phyloP scores from a whole-genome alignment of 192 early-diverging fungal genomes.

The Phycomyces blakesleeanus region DNA sequence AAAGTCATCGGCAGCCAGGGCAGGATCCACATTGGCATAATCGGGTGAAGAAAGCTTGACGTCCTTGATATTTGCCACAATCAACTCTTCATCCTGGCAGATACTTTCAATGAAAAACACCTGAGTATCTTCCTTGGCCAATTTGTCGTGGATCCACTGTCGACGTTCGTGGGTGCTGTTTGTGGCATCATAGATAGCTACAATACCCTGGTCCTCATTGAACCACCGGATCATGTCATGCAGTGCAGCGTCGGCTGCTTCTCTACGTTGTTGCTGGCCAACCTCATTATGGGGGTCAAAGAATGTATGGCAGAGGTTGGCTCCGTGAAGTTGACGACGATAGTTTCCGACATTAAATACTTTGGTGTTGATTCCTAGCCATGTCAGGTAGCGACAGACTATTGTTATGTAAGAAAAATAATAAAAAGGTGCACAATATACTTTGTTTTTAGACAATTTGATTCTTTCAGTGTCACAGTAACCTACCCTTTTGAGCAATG shows the following conservation, averaged over 20 bases:
- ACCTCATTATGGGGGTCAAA: constrained; percentile 85
- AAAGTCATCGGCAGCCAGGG: constrained; percentile 87
- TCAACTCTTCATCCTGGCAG: constrained; percentile 85
- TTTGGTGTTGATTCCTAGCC: constrained; percentile 89
- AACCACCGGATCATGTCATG: constrained; percentile 94
- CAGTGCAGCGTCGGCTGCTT: constrained; percentile 81
- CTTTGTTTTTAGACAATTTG: no score
- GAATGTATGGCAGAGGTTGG: constrained; percentile 75
- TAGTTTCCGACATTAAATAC: constrained; percentile 99
- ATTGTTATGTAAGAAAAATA: background rate
- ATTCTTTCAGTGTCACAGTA: background rate
- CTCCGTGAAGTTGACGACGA: constrained; percentile 83
- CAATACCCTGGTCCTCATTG: constrained; percentile 71
- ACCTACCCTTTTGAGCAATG: constrained; percentile 84
- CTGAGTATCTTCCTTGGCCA: constrained; percentile 71
- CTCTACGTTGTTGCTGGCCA: constrained; percentile 64
- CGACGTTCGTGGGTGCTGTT: constrained; percentile 89
- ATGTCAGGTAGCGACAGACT: constrained; percentile 91
- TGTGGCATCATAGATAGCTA: constrained; percentile 98
- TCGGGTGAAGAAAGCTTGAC: constrained; percentile 95
- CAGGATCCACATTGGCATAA: constrained; percentile 84
- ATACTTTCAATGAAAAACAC: constrained; percentile 96
- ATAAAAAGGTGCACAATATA: background rate
- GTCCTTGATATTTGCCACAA: constrained; percentile 91
- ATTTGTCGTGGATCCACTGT: constrained; percentile 65